Conservation (phyloP, 495 filamentous ascomycete species). For the Penicillium psychrofluorescens region DNA sequence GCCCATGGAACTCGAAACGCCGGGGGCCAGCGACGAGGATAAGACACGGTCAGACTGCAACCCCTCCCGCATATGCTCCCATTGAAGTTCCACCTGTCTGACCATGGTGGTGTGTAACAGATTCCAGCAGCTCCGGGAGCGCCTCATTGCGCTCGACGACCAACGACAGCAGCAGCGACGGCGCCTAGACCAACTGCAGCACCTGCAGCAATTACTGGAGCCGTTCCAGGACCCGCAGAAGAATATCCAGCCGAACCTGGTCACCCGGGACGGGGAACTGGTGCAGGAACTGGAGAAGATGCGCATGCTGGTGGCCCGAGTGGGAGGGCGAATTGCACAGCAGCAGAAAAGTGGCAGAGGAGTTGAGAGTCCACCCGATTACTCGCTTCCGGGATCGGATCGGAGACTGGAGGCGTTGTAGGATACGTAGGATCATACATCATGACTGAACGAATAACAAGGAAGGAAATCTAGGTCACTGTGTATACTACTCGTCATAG, state of each 20-base stretch:
- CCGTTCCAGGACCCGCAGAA: conserved; percentile 49
- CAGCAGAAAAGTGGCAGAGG: conserved; percentile 15
- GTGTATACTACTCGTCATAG: no score
- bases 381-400: conserved; percentile 23
- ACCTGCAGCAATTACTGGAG: conserved; percentile 49
- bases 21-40: conserved; percentile 25
- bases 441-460: conserved; percentile 17
- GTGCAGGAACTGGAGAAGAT: conserved; percentile 68
- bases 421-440: conserved; percentile 6
- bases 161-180: conserved; percentile 45
- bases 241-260: conserved; percentile 69
- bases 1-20: conserved; percentile 23
- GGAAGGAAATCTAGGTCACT: no score
- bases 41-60: conserved; percentile 20
- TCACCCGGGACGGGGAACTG: conserved; percentile 66
- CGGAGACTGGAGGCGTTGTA: conserved; percentile 30
- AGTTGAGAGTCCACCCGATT: conserved; percentile 6
- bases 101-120: conserved; percentile 25
- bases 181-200: conserved; percentile 49
- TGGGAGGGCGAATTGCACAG: conserved; percentile 52
- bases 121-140: conserved; percentile 48
- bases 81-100: conserved; percentile 21
- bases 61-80: conserved; percentile 3
- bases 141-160: conserved; percentile 44
- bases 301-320: conserved; percentile 65